phyloP scores from a whole-genome alignment of 2,329 filamentous ascomycete genomes.

The Pestalotiopsis sp. region DNA sequence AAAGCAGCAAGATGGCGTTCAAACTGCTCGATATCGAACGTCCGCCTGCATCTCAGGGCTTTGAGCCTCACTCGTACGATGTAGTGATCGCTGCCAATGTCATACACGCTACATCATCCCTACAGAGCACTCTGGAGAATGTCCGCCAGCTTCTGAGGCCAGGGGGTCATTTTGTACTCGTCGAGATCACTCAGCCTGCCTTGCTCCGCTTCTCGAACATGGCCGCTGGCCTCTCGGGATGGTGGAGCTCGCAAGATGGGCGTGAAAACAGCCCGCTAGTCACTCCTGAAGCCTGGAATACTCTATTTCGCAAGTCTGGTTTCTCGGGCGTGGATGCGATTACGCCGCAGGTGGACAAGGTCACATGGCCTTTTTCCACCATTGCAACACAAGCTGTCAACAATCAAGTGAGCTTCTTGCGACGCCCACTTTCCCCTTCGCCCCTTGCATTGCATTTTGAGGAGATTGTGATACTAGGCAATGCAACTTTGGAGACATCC shows the following conservation, averaged over 20 bases:
- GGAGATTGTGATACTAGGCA: background rate
- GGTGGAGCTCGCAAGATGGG: constrained; percentile 13
- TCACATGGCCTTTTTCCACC: background rate
- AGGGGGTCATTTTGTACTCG: constrained; percentile 36
- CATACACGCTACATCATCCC: constrained; percentile 27
- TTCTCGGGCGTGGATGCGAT: constrained; percentile 30
- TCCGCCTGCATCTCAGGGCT: constrained; percentile 32
- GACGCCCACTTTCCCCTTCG: background rate
- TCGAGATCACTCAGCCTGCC: constrained; percentile 16
- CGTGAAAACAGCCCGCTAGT: too few relatives aligned
- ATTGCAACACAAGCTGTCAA: constrained; percentile 36
- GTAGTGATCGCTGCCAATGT: constrained; percentile 35
- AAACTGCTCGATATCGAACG: constrained; percentile 31
- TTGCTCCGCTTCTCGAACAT: background rate
- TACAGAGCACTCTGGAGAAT: constrained; percentile 26
- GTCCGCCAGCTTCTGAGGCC: constrained; percentile 34
- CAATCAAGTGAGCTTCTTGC: constrained; percentile 13
- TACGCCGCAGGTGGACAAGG: constrained; percentile 5
- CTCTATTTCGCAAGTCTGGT: constrained; percentile 14
- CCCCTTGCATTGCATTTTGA: background rate
- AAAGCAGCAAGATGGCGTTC: constrained; percentile 30
- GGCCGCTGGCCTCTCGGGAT: constrained; percentile 11
- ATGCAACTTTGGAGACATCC: background rate
- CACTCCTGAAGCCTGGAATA: too few relatives aligned
- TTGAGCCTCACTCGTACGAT: constrained; percentile 26